Percentiles rank a stretch among this genome's conserved stretches.
Conservation (phyloP, 169 alveolate species). For the Eimeria necatrix region DNA sequence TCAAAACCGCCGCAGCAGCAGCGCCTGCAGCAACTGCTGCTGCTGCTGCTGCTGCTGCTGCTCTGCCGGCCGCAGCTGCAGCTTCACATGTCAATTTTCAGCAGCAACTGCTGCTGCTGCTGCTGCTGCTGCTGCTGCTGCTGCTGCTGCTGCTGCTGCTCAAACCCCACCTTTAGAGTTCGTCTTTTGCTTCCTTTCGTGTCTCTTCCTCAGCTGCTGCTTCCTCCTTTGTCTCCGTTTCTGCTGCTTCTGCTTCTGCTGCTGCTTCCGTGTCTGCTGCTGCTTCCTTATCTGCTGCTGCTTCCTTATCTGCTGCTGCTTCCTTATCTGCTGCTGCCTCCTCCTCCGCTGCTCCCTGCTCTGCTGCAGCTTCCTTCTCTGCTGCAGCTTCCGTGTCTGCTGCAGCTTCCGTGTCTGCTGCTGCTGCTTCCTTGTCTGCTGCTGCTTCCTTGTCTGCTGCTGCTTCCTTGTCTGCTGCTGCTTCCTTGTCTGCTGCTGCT, state of each 20-base stretch:
- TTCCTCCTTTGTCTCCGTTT: not conserved
- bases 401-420: not conserved
- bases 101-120: slow-evolving; percentile 18
- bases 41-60: slow-evolving; percentile 2
- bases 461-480: not conserved
- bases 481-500: not conserved
- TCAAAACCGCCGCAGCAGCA: too few relatives aligned
- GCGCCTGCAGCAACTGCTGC: too few relatives aligned
- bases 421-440: not conserved
- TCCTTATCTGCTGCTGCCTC: too few relatives aligned
- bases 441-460: not conserved
- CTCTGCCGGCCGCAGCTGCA: too few relatives aligned
- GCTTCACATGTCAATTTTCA: too few relatives aligned
- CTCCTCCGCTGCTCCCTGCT: too few relatives aligned
- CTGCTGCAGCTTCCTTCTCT: too few relatives aligned
- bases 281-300: not conserved
- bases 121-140: slow-evolving; percentile 18
- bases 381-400: not conserved
- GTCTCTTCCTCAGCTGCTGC: not conserved
- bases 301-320: not conserved
- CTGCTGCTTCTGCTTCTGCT: not conserved
- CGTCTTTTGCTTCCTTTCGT: not conserved
- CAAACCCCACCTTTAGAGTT: not conserved
- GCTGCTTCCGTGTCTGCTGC: slow-evolving; percentile 5
- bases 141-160: slow-evolving; percentile 43